Conservation (phyloP, 176 grass and related monocot genomes). For the Lolium rigidum region DNA sequence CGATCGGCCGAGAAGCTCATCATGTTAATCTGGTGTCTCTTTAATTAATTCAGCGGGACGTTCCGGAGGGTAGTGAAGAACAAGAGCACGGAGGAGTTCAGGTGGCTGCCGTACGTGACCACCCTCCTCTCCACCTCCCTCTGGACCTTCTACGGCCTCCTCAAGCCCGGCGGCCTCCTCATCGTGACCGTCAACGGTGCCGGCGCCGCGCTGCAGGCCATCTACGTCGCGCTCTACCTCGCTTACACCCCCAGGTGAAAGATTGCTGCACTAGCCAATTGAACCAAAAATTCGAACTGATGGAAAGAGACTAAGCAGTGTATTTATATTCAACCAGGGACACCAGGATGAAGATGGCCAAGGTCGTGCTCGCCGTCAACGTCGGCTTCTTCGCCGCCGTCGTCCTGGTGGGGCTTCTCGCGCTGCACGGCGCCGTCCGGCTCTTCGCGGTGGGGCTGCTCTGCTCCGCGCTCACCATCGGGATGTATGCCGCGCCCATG, state of each 20-base stretch:
- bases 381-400: constrained; percentile 56
- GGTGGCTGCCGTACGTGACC: constrained; percentile 70
- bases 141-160: constrained; percentile 79
- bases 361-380: constrained; percentile 56
- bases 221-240: constrained; percentile 72
- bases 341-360: constrained; percentile 65
- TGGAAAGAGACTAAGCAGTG: no score
- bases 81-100: constrained; percentile 73
- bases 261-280: no score
- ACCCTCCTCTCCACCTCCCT: constrained; percentile 76
- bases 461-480: constrained; percentile 64
- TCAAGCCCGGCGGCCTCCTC: constrained; percentile 76
- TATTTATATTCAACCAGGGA: no score
- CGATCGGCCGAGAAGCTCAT: not conserved
- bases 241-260: no score
- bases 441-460: constrained; percentile 56
- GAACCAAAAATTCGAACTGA: no score
- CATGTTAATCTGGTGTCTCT: not conserved
- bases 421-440: constrained; percentile 53
- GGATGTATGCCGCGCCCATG: constrained; percentile 74
- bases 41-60: constrained; percentile 44
- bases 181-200: constrained; percentile 77
- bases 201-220: constrained; percentile 55
- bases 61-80: constrained; percentile 75
- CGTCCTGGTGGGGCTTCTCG: constrained; percentile 40